A percentile compares a stretch with the other conserved stretches of the same genome.
These are phyloP conservation scores for Lophium mytilinum DNA, from an alignment of 495 filamentous ascomycete species.

Conservation along the genomic window DNA sequence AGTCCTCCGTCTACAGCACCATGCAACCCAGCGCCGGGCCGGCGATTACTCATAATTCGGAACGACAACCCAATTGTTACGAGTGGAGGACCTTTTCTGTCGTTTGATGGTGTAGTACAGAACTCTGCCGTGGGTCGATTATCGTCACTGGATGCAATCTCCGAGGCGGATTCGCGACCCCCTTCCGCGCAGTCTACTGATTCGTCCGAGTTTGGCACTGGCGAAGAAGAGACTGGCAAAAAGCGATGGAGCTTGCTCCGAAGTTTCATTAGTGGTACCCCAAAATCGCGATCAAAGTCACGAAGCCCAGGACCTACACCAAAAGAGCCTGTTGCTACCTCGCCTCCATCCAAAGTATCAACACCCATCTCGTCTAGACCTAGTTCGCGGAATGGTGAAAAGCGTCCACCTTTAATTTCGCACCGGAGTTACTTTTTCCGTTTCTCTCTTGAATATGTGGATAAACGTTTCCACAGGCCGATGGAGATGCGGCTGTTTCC, in stretches of 20 bases:
- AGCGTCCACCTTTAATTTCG: constrained; percentile 32
- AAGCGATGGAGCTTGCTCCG: constrained; percentile 63
- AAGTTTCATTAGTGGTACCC: constrained; percentile 45
- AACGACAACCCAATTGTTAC: constrained; percentile 62
- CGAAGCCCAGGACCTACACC: constrained; percentile 12
- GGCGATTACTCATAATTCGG: constrained; percentile 83
- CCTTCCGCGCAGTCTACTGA: constrained; percentile 19
- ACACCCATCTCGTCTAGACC: background rate
- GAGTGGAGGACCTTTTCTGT: constrained; percentile 45
- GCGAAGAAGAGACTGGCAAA: constrained; percentile 36
- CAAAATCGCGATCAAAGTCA: constrained; percentile 18
- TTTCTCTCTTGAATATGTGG: constrained; percentile 71
- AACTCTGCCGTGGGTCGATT: constrained; percentile 35
- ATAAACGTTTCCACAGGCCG: constrained; percentile 44
- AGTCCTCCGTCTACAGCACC: constrained; percentile 68
- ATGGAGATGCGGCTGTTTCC: constrained; percentile 56
- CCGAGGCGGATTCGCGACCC: constrained; percentile 22
- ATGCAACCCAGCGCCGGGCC: constrained; percentile 81
- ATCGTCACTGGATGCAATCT: constrained; percentile 13
- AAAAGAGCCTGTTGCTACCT: constrained; percentile 8
- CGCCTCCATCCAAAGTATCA: background rate
- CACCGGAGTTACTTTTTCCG: constrained; percentile 64
- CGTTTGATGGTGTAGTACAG: constrained; percentile 55
- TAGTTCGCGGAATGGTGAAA: background rate
- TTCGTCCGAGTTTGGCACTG: constrained; percentile 7